Conservation (phyloP, 176 grass and related monocot species). For the Puccinellia tenuiflora region DNA sequence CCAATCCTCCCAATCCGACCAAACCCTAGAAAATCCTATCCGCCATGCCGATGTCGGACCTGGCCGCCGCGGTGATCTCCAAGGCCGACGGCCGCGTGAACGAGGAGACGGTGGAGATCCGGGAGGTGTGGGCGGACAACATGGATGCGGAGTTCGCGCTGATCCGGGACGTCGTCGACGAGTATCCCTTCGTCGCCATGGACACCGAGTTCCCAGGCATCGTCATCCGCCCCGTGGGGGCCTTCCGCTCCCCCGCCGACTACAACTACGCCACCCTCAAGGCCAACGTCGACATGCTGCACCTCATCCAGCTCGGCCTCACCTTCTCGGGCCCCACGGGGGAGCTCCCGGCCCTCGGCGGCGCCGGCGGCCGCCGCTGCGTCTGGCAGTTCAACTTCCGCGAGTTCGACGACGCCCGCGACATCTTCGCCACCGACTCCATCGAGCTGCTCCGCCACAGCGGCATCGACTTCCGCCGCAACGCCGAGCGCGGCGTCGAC, state of each 20-base stretch:
- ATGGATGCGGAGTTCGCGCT: constrained; percentile 82
- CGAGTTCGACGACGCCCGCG: constrained; percentile 72
- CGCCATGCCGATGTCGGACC: constrained; percentile 25
- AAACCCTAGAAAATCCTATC: constrained; percentile 30
- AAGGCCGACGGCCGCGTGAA: constrained; percentile 9
- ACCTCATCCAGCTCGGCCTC: constrained; percentile 91
- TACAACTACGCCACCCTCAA: constrained; percentile 98
- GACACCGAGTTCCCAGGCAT: constrained; percentile 97
- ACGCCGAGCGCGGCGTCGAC: constrained; percentile 67
- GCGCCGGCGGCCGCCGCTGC: constrained; percentile 52
- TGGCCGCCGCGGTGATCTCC: constrained; percentile 13
- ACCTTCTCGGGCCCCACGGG: constrained; percentile 75
- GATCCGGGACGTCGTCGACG: constrained; percentile 86
- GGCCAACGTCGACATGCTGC: constrained; percentile 96
- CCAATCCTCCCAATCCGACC: neutral
- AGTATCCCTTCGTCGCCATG: constrained; percentile 93
- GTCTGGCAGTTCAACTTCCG: constrained; percentile 99
- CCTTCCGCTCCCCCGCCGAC: constrained; percentile 70
- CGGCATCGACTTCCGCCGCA: constrained; percentile 83
- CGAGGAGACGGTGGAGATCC: constrained; percentile 85
- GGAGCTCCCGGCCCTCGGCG: constrained; percentile 64
- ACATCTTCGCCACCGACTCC: constrained; percentile 81
- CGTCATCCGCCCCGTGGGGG: constrained; percentile 75
- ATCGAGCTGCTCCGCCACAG: constrained; percentile 89
- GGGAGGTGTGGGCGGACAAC: constrained; percentile 97